Evolutionary conservation across 2,329 filamentous ascomycete species (phyloP), one percentile per base, ranked within the genome.

Genomic region (Aspergillus fumigatus): DNA sequence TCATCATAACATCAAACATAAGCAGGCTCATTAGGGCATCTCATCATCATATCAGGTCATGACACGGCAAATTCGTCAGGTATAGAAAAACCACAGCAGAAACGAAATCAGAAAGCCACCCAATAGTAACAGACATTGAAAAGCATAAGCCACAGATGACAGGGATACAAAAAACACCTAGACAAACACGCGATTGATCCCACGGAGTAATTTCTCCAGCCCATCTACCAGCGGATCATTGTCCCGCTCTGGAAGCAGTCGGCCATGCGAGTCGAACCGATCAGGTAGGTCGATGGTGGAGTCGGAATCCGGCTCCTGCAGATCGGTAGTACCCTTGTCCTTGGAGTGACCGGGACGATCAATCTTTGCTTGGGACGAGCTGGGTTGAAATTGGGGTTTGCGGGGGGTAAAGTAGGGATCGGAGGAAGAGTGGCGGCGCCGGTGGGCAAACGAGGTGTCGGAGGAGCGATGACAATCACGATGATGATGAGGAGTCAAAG

Each of bases 261-360:
- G 67, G 7, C 77, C 77, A 10, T 75, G 63, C 11, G 69, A 65
- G 57, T 79, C 77, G 57, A 79, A 79, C 6, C 77, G 71, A 29
- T 73, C 67, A 5, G 76, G 76, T 2, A 79, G 60, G 11, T 79
- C 76, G 29, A 78, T 65, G 1, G 76, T 79, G 17, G 73, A 71
- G 52, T 79, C 77, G 2, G 76, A 78, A 41, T 75, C 72, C 4
- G 66, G 60, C 52, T 65, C 65, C 5, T 58, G 50, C 2, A 41
- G 26, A 35, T 62, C 59, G 49, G 55, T 43, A 47, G 43, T 19
- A 23, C 19, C 17, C 19, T 48, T 45, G 40, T 52, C 40, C 26
- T 25, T 54, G 45, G n/a, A 25, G 53, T 19, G 25, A 41, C 52
- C 32, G 27, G 50, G 47, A 35, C 48, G 49, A 51, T 57, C 52